Percentiles rank a stretch among this genome's conserved stretches.
Conservation (phyloP, 805 yeast species). For the Candida nonsorbophila region DNA sequence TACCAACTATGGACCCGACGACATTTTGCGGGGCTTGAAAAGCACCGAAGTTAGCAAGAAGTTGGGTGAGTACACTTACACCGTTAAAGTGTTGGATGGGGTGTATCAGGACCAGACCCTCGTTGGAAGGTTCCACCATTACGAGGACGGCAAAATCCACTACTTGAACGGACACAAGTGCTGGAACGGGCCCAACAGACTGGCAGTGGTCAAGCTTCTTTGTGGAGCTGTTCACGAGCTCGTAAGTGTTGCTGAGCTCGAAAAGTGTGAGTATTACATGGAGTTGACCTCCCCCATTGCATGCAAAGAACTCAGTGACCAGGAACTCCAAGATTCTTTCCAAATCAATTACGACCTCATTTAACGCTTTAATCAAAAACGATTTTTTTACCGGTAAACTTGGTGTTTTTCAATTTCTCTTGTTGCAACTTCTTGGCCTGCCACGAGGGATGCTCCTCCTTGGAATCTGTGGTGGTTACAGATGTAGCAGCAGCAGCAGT, state of each 20-base stretch:
- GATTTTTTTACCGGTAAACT: slow-evolving; percentile 82
- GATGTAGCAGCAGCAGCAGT: slow-evolving; percentile 7
- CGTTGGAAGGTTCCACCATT: slow-evolving; percentile 43
- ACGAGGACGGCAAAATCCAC: slow-evolving; percentile 20
- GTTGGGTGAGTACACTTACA: slow-evolving; percentile 71
- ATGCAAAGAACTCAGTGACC: slow-evolving; percentile 30
- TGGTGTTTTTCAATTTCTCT: slow-evolving; percentile 56
- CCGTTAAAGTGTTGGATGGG: slow-evolving; percentile 51
- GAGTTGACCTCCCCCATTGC: slow-evolving; percentile 42
- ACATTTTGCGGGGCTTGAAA: slow-evolving; percentile 55
- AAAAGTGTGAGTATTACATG: slow-evolving; percentile 75
- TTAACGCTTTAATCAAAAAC: slow-evolving; percentile 48
- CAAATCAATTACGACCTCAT: slow-evolving; percentile 19
- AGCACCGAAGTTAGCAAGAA: slow-evolving; percentile 42
- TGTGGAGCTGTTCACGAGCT: slow-evolving; percentile 62
- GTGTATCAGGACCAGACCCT: slow-evolving; percentile 50
- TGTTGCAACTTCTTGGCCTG: slow-evolving; percentile 77
- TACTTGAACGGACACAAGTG: slow-evolving; percentile 71
- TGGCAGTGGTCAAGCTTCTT: slow-evolving; percentile 54
- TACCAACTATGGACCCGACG: slow-evolving; percentile 52
- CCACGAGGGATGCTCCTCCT: slow-evolving; percentile 91
- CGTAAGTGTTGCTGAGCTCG: slow-evolving; percentile 77
- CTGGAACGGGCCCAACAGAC: slow-evolving; percentile 91
- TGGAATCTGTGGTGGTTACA: slow-evolving; percentile 3
- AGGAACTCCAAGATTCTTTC: slow-evolving; percentile 19